A percentile compares a stretch with the other conserved stretches of the same genome.
These are phyloP conservation scores for Strobilomyces confusus DNA, from an alignment of 768 basidiomycete genomes.

Conservation along the genomic window DNA sequence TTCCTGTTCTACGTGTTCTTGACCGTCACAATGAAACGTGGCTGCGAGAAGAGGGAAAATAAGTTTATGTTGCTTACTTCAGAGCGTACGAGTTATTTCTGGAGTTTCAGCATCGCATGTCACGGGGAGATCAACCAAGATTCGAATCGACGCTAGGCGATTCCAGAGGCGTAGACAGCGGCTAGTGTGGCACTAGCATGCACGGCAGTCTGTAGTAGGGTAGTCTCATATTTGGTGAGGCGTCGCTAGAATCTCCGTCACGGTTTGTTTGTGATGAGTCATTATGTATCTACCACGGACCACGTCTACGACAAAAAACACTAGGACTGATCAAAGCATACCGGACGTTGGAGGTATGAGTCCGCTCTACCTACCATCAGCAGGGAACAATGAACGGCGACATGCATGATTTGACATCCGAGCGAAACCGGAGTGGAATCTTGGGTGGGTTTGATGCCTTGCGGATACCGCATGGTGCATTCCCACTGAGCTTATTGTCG, in stretches of 20 bases:
- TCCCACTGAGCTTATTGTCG: slow-evolving; percentile 1
- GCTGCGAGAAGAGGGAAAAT: neutral
- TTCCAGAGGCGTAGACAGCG: neutral
- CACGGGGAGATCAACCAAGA: neutral
- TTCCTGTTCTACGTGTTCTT: neutral
- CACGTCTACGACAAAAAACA: neutral
- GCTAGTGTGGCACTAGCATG: neutral
- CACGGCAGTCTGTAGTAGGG: no score
- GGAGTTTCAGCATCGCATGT: neutral
- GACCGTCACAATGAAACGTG: neutral
- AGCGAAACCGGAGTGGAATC: neutral
- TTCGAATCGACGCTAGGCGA: neutral
- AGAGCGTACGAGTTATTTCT: neutral
- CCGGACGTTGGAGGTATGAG: neutral
- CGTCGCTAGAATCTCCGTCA: no score
- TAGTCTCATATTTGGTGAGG: no score
- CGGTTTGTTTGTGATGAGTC: neutral
- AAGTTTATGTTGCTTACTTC: neutral
- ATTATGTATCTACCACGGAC: neutral
- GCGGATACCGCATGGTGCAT: slow-evolving; percentile 5
- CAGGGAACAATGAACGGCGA: neutral
- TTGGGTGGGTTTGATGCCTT: slow-evolving; percentile 10
- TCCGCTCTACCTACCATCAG: neutral
- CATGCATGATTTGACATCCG: neutral
- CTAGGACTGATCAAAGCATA: neutral